phyloP scores from a whole-genome alignment of 2,329 filamentous ascomycete species.

The Penicillium sp. region DNA sequence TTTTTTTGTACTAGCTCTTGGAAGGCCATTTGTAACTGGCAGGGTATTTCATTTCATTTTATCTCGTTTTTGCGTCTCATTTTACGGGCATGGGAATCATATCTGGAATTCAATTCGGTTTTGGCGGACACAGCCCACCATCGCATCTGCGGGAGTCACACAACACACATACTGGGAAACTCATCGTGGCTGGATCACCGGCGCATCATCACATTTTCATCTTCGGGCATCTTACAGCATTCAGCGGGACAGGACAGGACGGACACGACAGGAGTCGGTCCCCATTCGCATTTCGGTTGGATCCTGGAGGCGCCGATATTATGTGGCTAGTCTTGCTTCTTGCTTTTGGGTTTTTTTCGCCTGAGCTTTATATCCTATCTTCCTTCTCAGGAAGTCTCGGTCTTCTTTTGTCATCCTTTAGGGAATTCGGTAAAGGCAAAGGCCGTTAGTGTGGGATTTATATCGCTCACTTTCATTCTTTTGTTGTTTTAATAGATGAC shows the following conservation, averaged over 20 bases:
- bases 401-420: not conserved
- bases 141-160: conserved; percentile 28
- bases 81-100: conserved; percentile 9
- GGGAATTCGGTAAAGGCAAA: not conserved
- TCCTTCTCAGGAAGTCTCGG: not conserved
- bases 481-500: conserved; percentile 19
- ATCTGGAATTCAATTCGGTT: conserved; percentile 6
- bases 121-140: conserved; percentile 12
- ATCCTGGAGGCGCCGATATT: conserved; percentile 12
- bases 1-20: conserved; percentile 1
- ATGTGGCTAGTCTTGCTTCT: not conserved
- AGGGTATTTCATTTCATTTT: conserved; percentile 9
- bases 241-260: not conserved
- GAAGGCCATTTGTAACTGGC: conserved; percentile 3
- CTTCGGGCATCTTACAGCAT: conserved; percentile 12
- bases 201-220: conserved; percentile 10
- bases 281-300: conserved; percentile 14
- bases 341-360: conserved; percentile 5
- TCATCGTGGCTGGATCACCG: conserved; percentile 25
- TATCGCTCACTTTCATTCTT: conserved; percentile 7
- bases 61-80: conserved; percentile 5
- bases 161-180: conserved; percentile 9
- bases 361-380: not conserved
- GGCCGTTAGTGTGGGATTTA: not conserved
- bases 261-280: conserved; percentile 3